Base-by-base conservation (phyloP, 2,329 filamentous ascomycete species). In the Aspergillus ochraceus region DNA sequence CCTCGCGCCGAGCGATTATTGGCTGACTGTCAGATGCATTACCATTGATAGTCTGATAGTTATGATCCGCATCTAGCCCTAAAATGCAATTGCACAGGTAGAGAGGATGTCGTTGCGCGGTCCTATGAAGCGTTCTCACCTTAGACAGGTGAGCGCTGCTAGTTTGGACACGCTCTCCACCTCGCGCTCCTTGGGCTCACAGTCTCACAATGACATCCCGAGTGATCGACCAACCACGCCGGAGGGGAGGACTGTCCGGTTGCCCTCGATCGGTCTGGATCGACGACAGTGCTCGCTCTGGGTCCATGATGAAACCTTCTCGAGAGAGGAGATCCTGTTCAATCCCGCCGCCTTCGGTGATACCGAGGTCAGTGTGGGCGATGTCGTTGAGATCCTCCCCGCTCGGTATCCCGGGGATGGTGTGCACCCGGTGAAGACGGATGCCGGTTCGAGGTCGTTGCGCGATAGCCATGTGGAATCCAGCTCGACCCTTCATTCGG, bases 301-400 rank as follows among this genome's bases (percentile, higher is more conserved):
- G 81, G 81, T 84, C 8, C 83, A 86, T 66, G 90, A 93, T 72
- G 91, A 96, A 65, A 86, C 84, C 47, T 89, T 92, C 68, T 88
- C 89, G 9, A 85, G 84, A 59, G 90, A 96, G 68, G 91, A 94
- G 67, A 88, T 95, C 49, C 81, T 95, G 22, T 83, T 96, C 69
- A 95, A 94, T 71, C 82, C 89, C 59, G 87, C 90, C 58, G 82
- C 88, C 17, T 86, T 94, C 60, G 84, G 86, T 55, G 83, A 84
- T 64, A 80, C 83, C 49, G 83, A 85, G 50, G 81, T 91, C 63
- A 83, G 84, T 58, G 80, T 86, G 0, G 90, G 90, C 26, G 84
- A 85, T 62, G 79, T 96, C 57, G 87, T 95, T 76, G 89, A 91
- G 67, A 88, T 96, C 57, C 81, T 88, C 22, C 82, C 87, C 6